Evolutionary conservation across 495 filamentous ascomycete genomes (phyloP).

Genomic region (Penicillium cosmopolitanum): DNA sequence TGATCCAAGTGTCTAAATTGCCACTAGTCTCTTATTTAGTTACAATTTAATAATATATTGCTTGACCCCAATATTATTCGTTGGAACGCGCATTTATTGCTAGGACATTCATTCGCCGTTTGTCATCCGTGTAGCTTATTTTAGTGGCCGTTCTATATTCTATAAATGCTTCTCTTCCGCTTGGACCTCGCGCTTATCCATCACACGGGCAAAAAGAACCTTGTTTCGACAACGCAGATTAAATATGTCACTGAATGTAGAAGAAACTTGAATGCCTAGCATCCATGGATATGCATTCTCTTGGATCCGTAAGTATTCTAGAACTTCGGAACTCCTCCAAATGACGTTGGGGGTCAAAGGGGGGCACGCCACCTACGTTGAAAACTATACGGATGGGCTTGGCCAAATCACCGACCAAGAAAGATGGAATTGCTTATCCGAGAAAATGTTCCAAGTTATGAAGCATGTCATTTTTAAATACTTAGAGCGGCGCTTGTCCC

Average conservation of each 20-base stretch:
- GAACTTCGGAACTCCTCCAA: not conserved
- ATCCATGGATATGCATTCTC: not conserved
- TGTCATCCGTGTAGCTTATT: not conserved
- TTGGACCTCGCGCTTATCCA: conserved; percentile 1
- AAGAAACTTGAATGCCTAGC: not conserved
- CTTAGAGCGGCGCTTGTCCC: not conserved
- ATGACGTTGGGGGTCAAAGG: not conserved
- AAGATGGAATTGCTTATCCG: not conserved
- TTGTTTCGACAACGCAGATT: not conserved
- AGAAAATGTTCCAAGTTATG: not conserved
- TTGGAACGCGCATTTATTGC: not conserved
- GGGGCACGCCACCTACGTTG: not conserved
- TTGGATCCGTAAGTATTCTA: not conserved
- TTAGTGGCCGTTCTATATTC: conserved; percentile 1
- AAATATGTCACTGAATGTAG: not conserved
- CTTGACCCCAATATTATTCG: not conserved
- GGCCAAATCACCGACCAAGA: not conserved
- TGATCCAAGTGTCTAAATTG: not conserved
- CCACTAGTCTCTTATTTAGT: not conserved
- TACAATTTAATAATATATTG: not conserved
- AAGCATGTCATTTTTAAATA: conserved; percentile 1
- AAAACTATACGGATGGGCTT: not conserved
- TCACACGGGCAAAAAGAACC: not conserved
- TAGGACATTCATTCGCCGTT: not conserved
- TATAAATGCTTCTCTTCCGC: conserved; percentile 1